Evolutionary conservation across 768 basidiomycete genomes (phyloP).

Genomic region (Psilocybe tampanensis): DNA sequence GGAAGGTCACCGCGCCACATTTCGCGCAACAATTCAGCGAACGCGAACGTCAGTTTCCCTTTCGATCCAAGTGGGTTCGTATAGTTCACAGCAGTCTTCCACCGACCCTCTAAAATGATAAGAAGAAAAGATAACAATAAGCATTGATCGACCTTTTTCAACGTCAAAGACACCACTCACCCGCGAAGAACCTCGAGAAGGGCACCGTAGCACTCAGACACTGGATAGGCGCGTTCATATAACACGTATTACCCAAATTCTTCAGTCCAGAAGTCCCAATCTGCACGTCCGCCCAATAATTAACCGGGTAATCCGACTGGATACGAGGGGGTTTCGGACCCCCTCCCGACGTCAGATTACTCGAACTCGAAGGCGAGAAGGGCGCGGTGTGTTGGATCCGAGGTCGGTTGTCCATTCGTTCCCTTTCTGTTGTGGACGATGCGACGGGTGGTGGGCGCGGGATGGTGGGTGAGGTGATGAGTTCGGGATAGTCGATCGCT

Average conservation of each 20-base stretch:
- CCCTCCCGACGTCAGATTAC: conserved; percentile 21
- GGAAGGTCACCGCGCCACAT: conserved; percentile 89
- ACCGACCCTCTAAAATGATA: conserved; percentile 61
- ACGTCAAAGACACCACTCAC: conserved; percentile 41
- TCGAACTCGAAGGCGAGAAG: conserved; percentile 18
- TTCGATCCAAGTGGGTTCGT: conserved; percentile 87
- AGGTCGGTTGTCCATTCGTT: conserved; percentile 77
- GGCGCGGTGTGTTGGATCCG: conserved; percentile 42
- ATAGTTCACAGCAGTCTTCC: conserved; percentile 84
- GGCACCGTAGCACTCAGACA: conserved; percentile 95
- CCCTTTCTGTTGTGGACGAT: conserved; percentile 74
- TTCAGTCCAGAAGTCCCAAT: conserved; percentile 86
- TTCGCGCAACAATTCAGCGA: conserved; percentile 80
- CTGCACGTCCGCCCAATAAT: conserved; percentile 81
- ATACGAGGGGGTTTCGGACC: conserved; percentile 69
- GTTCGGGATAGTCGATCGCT: conserved; percentile 81
- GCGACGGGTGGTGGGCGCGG: conserved; percentile 81
- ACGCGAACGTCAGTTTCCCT: conserved; percentile 79
- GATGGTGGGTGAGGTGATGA: conserved; percentile 61
- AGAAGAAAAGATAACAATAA: not conserved
- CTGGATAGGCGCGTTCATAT: conserved; percentile 98
- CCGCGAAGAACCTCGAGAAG: conserved; percentile 90
- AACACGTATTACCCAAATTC: conserved; percentile 97
- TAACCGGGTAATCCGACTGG: conserved; percentile 75
- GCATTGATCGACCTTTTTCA: conserved; percentile 48